These are phyloP conservation scores for Hysterangium stoloniferum DNA, from an alignment of 768 basidiomycete genomes.

Conservation along the genomic window DNA sequence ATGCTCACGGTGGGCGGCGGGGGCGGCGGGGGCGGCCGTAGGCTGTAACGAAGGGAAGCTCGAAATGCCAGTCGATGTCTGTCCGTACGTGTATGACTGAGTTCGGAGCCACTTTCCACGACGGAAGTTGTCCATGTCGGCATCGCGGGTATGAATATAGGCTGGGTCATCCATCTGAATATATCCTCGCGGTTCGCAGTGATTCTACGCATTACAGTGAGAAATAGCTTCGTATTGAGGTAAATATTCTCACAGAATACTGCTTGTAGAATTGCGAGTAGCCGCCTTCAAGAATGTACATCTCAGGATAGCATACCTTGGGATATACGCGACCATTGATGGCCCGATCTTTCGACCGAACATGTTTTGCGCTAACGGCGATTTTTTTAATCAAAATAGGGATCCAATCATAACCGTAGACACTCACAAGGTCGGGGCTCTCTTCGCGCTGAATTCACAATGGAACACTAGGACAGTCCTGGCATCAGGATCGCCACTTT, in stretches of 20 bases:
- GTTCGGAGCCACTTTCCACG: slow-evolving; percentile 82
- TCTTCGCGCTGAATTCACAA: slow-evolving; percentile 93
- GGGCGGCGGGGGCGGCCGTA: slow-evolving; percentile 26
- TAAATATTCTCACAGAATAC: slow-evolving; percentile 34
- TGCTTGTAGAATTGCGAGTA: slow-evolving; percentile 82
- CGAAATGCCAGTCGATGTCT: slow-evolving; percentile 40
- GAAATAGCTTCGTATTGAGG: not conserved
- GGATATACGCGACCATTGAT: slow-evolving; percentile 88
- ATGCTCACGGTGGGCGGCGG: slow-evolving; percentile 35
- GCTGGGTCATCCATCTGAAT: slow-evolving; percentile 93
- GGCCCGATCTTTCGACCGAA: slow-evolving; percentile 84
- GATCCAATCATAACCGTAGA: not conserved
- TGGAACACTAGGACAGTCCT: slow-evolving; percentile 88
- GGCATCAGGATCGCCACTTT: slow-evolving; percentile 57
- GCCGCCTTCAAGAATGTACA: slow-evolving; percentile 95
- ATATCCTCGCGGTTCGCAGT: slow-evolving; percentile 78
- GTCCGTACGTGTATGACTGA: slow-evolving; percentile 91
- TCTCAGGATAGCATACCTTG: slow-evolving; percentile 89
- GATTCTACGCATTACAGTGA: slow-evolving; percentile 23
- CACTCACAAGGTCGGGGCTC: slow-evolving; percentile 91
- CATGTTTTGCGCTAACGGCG: slow-evolving; percentile 84
- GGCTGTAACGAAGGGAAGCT: slow-evolving; percentile 15
- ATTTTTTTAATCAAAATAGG: slow-evolving; percentile 1
- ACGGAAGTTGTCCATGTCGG: slow-evolving; percentile 89
- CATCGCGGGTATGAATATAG: slow-evolving; percentile 69